phyloP scores from a whole-genome alignment of 345 rosid genomes.

The Cardamine chenopodiifolia region DNA sequence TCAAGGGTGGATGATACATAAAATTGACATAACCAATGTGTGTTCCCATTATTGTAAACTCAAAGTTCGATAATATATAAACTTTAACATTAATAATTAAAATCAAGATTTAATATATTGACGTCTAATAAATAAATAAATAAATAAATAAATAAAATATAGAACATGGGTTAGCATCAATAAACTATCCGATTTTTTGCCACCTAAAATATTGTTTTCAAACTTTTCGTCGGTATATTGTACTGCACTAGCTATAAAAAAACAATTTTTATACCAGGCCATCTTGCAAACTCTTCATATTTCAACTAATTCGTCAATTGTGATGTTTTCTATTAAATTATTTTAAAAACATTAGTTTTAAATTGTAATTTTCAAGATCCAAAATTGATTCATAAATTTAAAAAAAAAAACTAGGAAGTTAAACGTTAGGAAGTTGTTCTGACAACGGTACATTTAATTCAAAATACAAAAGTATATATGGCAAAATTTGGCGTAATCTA shows the following conservation, averaged over 20 bases:
- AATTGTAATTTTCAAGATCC: too few species aligned
- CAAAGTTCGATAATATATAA: neutral
- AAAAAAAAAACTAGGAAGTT: too few species aligned
- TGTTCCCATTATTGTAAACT: neutral
- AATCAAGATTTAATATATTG: too few species aligned
- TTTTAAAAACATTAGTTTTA: too few species aligned
- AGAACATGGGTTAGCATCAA: neutral
- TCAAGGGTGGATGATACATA: slow-evolving; percentile 10
- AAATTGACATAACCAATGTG: slow-evolving; percentile 20
- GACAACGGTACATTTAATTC: neutral
- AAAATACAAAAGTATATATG: neutral
- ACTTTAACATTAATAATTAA: too few species aligned
- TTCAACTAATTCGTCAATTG: neutral
- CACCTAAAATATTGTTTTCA: neutral
- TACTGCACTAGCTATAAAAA: too few species aligned
- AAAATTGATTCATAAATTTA: too few species aligned
- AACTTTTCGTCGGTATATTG: neutral
- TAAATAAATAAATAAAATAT: too few species aligned
- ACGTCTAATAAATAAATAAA: too few species aligned
- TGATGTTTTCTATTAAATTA: too few species aligned
- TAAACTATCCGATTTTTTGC: neutral
- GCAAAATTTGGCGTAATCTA: too few species aligned
- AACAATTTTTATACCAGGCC: neutral
- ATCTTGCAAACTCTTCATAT: neutral
- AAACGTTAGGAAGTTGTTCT: too few species aligned